Conservation (phyloP, 768 basidiomycete genomes). For the Obba rivulosa region DNA sequence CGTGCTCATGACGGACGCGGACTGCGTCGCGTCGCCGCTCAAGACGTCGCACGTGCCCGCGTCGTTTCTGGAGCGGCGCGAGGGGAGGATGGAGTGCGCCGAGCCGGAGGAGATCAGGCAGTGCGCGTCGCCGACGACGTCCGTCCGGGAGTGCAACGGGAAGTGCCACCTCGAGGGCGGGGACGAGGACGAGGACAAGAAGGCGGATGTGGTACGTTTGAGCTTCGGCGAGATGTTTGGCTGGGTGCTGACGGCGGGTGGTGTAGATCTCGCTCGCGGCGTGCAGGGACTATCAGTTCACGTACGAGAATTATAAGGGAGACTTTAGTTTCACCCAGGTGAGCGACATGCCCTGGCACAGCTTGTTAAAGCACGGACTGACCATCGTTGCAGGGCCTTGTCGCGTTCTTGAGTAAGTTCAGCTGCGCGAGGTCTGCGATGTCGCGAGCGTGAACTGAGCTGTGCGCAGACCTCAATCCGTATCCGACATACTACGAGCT, state of each 20-base stretch:
- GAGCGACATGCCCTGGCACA: not conserved
- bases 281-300: not conserved
- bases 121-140: conserved; percentile 3
- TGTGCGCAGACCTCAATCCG: not conserved
- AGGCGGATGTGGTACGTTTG: conserved; percentile 1
- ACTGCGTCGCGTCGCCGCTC: too few species aligned
- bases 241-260: too few species aligned
- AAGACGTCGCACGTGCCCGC: too few species aligned
- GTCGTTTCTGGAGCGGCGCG: not conserved
- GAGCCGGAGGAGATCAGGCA: not conserved
- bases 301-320: not conserved
- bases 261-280: conserved; percentile 4
- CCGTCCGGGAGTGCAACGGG: conserved; percentile 1
- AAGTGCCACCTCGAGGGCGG: not conserved
- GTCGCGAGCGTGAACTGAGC: too few species aligned
- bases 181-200: not conserved
- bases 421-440: not conserved
- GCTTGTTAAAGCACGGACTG: not conserved
- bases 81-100: not conserved
- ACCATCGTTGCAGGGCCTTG: not conserved
- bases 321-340: conserved; percentile 2
- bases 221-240: too few species aligned
- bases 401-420: not conserved
- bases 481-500: not conserved
- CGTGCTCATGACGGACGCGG: too few species aligned